These are phyloP conservation scores for Hansenula lynferdii DNA, from an alignment of 1,139 yeast genomes.

Conservation along the genomic window DNA sequence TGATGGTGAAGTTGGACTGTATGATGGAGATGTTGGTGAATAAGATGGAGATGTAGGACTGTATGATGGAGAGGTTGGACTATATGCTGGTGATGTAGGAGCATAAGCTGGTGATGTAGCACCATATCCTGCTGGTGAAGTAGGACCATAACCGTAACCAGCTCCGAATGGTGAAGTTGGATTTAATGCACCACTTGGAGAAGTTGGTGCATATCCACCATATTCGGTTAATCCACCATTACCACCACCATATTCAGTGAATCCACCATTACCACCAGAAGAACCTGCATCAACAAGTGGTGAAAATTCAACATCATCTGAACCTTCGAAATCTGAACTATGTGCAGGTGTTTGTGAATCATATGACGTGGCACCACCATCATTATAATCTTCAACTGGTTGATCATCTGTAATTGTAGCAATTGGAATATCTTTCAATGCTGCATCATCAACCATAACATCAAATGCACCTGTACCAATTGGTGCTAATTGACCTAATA, in stretches of 20 bases:
- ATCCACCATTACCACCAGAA: constrained; percentile 77
- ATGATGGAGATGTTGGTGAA: constrained; percentile 66
- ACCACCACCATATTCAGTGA: constrained; percentile 83
- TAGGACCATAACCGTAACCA: constrained; percentile 55
- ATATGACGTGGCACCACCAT: constrained; percentile 95
- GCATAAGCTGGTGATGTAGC: too few relatives aligned
- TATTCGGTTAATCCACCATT: constrained; percentile 37
- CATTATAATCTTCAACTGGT: constrained; percentile 43
- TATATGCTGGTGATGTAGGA: constrained; percentile 68
- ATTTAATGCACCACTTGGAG: constrained; percentile 45
- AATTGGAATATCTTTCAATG: constrained; percentile 49
- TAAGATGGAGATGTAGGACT: constrained; percentile 53
- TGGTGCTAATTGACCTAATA: constrained; percentile 98
- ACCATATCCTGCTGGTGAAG: constrained; percentile 60
- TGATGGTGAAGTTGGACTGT: constrained; percentile 67
- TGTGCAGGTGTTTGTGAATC: constrained; percentile 72
- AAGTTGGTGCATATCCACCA: constrained; percentile 55
- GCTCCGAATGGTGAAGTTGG: constrained; percentile 51
- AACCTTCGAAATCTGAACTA: constrained; percentile 69
- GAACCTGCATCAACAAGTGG: constrained; percentile 89
- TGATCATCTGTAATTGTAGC: constrained; percentile 32
- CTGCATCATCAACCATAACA: constrained; percentile 88
- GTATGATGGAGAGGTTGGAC: constrained; percentile 66
- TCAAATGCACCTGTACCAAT: constrained; percentile 98
- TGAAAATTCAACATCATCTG: constrained; percentile 87